Base-by-base conservation (phyloP, 2,329 filamentous ascomycete species). In the Podosphaera xanthii region DNA sequence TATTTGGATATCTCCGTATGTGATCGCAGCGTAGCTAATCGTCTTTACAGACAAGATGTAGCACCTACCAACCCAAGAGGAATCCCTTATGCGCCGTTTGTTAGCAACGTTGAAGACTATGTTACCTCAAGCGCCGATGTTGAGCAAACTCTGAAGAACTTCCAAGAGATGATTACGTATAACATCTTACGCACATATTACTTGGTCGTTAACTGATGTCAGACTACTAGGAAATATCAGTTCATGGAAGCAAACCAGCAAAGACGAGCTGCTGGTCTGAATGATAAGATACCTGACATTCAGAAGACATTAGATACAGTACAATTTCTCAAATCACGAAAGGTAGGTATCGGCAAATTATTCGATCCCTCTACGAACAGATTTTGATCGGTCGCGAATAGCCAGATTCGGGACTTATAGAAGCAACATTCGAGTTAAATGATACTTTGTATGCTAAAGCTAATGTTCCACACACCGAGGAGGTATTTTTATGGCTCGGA, bases 171-270 rank as follows among this genome's bases (percentile, higher is more conserved):
- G 87, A 94, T 94, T 64, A 87, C 86, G 86, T 92, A 77, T 67
- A 58, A 36, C 40, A 50, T 49, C 30, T 22, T 6, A 9, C 38
- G 10, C 14, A 44, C 30, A n/a, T 6, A 30, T 52, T 5, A 3
- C 49, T 22, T 10, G 22, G 46, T 3, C 6, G 31, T 40, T 8
- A n/a, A 40, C 33, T 59, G 35, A 62, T 63, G 63, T 62, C 53
- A 30, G 63, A 72, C 72, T 68, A 69, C 70, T 69, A 94, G 89
- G 66, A 98, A 98, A 78, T 98, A 98, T 75, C 92, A 97, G 72
- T 98, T 97, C 74, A 98, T 98, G 92, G 89, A 97, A 74, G 77
- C 85, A 70, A 97, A 95, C 72, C 86, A 92, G 61, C 85, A 94
- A 71, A 80, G 88, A 63, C 81, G 92, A 55, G 84, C 86, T 58